Evolutionary conservation across 1,139 yeast species (phyloP), one percentile per base, ranked within the genome.

Genomic region (Scheffersomyces cryptocercus): DNA sequence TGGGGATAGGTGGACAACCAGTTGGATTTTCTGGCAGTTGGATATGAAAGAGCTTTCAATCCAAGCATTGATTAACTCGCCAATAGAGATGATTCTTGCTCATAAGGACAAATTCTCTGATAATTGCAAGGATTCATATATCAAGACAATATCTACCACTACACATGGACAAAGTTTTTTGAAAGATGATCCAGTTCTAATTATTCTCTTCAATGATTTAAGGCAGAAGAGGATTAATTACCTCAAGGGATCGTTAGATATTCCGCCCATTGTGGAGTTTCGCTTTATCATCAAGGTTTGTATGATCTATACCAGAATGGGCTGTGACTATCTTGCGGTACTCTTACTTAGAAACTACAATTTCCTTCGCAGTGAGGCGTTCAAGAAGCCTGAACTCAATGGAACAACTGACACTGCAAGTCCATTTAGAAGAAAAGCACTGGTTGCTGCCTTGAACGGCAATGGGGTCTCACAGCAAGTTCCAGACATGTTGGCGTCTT

Each of bases 1-100:
- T n/a, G 88, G 89, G 37, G 88, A 89, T 61, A 68, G 90, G 50
- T 91, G 97, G 97, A 74, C 79, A 29, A 75, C 85, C 7, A 86
- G 95, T 59, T 90, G 93, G 85, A 80, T 88, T 3, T 83, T 81
- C 51, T 87, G 95, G 93, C 82, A 80, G 50, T 53, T 85, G 32
- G 65, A 69, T 5, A 71, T 76, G 48, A 77, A 77, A 43, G 77
- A 72, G 29, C 55, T 73, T 12, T 75, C 93, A 0, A 75, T 86
- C n/a, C 84, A 84, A 54, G 81, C 90, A 2, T 67, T 88, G 43
- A 73, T 87, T 11, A 77, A 75, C 49, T 67, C 84, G 0, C 85
- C 88, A 0, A 58, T 69, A 26, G 76, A 71, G 5, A 63, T 79
- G 28, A 56, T 73, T n/a, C 48, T 54, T 8, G 61, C 58, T 12